These are phyloP conservation scores for Babesia sp. DNA, from an alignment of 169 alveolate genomes.

Conservation along the genomic window DNA sequence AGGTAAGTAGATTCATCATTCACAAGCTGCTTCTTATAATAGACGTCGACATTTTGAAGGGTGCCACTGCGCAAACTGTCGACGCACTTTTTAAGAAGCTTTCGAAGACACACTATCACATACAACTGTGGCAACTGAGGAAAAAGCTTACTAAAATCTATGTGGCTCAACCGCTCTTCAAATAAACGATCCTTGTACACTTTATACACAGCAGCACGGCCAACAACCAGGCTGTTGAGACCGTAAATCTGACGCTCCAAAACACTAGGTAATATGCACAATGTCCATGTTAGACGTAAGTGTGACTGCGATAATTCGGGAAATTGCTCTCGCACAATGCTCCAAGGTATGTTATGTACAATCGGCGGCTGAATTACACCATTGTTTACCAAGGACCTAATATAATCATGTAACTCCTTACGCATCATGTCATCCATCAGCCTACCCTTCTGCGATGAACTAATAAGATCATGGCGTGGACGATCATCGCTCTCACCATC, in stretches of 20 bases:
- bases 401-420: constrained; percentile 14
- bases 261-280: constrained; percentile 17
- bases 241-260: not conserved
- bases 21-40: not conserved
- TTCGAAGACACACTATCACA: constrained; percentile 16
- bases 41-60: constrained; percentile 3
- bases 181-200: constrained; percentile 3
- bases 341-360: constrained; percentile 59
- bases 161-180: constrained; percentile 24
- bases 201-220: constrained; percentile 19
- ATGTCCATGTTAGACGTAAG: constrained; percentile 37
- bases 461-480: too few species aligned
- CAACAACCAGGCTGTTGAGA: constrained; percentile 37
- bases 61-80: not conserved
- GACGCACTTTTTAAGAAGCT: constrained; percentile 8
- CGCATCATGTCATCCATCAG: not conserved
- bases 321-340: constrained; percentile 19
- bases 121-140: constrained; percentile 55
- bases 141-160: constrained; percentile 40
- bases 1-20: not conserved
- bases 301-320: constrained; percentile 26
- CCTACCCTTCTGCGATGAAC: not conserved
- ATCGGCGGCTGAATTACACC: not conserved
- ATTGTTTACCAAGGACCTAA: not conserved
- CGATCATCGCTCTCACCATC: too few species aligned